These are phyloP conservation scores for Ensete ventricosum DNA, from an alignment of 176 grass and related monocot species.

Conservation along the genomic window DNA sequence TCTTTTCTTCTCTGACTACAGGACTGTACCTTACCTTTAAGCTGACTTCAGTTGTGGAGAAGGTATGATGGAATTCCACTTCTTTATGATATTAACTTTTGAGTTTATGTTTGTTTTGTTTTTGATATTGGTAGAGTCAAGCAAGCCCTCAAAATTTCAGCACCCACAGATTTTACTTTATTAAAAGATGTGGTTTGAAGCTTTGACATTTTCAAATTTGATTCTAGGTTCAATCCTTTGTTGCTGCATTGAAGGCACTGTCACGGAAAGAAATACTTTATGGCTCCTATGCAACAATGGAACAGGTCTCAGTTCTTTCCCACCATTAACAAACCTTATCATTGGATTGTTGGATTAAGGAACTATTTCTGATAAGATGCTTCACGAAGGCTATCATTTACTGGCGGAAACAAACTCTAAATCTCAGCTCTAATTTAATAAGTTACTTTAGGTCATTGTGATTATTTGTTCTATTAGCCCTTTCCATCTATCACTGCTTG, in stretches of 20 bases:
- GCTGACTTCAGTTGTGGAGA: constrained; percentile 91
- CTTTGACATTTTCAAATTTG: constrained; percentile 22
- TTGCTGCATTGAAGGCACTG: constrained; percentile 76
- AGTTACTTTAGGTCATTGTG: neutral
- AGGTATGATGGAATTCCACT: constrained; percentile 45
- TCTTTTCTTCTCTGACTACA: constrained; percentile 93
- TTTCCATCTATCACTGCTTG: no score
- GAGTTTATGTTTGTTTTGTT: neutral
- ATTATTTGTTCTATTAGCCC: no score
- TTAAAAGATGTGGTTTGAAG: neutral
- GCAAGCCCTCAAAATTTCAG: neutral
- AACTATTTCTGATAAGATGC: neutral
- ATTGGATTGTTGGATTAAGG: neutral
- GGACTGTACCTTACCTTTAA: constrained; percentile 97
- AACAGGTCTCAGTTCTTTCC: constrained; percentile 47
- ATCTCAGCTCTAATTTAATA: neutral
- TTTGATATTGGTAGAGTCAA: neutral
- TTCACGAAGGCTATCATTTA: neutral
- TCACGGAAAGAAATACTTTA: constrained; percentile 95
- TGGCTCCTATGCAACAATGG: constrained; percentile 83
- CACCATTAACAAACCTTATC: neutral
- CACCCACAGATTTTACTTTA: neutral
- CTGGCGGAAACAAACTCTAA: neutral
- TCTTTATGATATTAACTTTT: neutral
- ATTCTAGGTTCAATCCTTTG: constrained; percentile 95